Evolutionary conservation across 768 basidiomycete genomes (phyloP), one percentile per base, ranked within the genome.

Genomic region (Podaxis sp.): DNA sequence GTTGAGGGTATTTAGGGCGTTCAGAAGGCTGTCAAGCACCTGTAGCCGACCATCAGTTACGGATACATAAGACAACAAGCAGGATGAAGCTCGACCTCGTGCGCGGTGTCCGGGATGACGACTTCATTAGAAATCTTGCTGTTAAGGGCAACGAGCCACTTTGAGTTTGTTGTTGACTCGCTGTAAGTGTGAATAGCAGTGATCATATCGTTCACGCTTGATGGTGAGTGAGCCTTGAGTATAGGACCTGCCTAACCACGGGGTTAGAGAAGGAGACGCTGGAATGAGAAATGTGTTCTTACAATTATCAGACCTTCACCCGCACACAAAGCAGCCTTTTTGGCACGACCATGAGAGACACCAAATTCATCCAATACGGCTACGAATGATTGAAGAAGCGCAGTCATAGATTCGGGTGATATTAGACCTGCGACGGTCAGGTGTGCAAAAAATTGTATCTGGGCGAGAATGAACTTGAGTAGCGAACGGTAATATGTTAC

Each of bases 401-500:
- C 82, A 49, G 90, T 78, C 81, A 98, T 85, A 2, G 95, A 96
- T 8, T 88, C 84, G 0, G 87, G 73, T 2, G 92, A 87, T 56
- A 98, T 83, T 1, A 96, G 76, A 60, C 84, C 83, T 1, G 93
- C 87, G 2, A 89, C 81, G 33, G 92, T 89, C 52, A 97, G 75
- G 70, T 96, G 92, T 1, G 95, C 90, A 70, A 99, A 97, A 73
- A 99, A 92, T 65, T 95, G 93, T 13, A 98, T 89, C 96, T 99
- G 39, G 53, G 11, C 26, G 54, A 42, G 70, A 65, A 64, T 60
- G 24, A 65, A 59, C 24, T 51, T 42, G 42, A 62, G 54, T 12
- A 39, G 11, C 4, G 17, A 52, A 52, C 33, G 22, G 4, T 24
- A 12, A 11, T 51, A 17, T 4, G 36, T 13, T 57, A 79, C 93